These are phyloP conservation scores for Pestalotiopsis sp. DNA, from an alignment of 2,329 filamentous ascomycete genomes.

Conservation along the genomic window DNA sequence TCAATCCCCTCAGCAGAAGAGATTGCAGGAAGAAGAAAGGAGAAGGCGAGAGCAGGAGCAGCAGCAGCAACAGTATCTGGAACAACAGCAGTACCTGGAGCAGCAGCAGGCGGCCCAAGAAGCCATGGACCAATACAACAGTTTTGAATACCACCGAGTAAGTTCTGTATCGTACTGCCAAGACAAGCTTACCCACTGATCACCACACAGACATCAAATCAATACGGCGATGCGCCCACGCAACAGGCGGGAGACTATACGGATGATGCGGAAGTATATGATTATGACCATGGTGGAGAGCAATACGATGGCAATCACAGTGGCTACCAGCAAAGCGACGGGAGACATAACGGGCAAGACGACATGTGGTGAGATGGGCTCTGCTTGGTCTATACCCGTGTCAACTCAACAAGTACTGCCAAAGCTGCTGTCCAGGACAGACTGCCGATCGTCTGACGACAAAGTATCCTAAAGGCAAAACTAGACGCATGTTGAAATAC, in stretches of 20 bases:
- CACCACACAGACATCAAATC: constrained; percentile 41
- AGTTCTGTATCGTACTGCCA: constrained; percentile 24
- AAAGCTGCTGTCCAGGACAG: background rate
- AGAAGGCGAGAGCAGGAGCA: constrained; percentile 52
- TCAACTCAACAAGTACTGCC: background rate
- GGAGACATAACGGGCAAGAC: constrained; percentile 30
- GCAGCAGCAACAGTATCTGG: constrained; percentile 47
- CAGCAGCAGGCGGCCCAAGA: constrained; percentile 47
- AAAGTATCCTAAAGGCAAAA: too few species aligned
- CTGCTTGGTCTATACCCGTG: background rate
- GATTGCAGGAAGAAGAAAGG: constrained; percentile 52
- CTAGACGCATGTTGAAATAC: too few species aligned
- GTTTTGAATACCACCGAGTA: constrained; percentile 57
- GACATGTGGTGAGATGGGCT: constrained; percentile 23
- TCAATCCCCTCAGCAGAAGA: constrained; percentile 75
- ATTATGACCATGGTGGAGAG: constrained; percentile 51
- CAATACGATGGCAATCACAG: constrained; percentile 28
- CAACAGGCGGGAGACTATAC: constrained; percentile 50
- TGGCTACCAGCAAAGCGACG: constrained; percentile 35
- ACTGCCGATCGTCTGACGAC: too few species aligned
- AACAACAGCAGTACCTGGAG: constrained; percentile 45
- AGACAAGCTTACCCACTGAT: background rate
- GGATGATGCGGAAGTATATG: constrained; percentile 55
- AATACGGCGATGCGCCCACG: constrained; percentile 47
- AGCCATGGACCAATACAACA: constrained; percentile 48